Conservation (phyloP, 768 basidiomycete genomes). For the Pulveroboletus sp. region DNA sequence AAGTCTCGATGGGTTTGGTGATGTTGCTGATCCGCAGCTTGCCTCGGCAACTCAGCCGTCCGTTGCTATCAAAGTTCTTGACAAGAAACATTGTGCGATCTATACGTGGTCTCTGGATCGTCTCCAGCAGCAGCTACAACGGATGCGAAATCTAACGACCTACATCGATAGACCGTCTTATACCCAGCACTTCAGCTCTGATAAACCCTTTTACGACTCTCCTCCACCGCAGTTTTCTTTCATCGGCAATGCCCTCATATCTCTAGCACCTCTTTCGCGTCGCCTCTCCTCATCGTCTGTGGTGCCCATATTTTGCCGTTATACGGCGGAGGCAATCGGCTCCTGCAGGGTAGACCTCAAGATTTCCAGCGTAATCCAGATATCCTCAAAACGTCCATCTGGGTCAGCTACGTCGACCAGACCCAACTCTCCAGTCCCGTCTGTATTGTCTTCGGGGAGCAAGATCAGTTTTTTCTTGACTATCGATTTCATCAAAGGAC, state of each 20-base stretch:
- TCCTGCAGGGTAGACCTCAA: conserved; percentile 86
- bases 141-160: conserved; percentile 89
- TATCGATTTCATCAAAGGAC: conserved; percentile 83
- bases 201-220: conserved; percentile 89
- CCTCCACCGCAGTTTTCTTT: conserved; percentile 89
- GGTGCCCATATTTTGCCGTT: conserved; percentile 88
- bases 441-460: conserved; percentile 63
- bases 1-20: conserved; percentile 87
- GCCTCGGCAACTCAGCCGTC: conserved; percentile 73
- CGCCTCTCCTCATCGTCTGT: conserved; percentile 68
- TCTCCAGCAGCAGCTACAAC: conserved; percentile 81
- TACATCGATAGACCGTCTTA: conserved; percentile 92
- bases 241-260: conserved; percentile 82
- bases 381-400: conserved; percentile 54
- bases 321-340: conserved; percentile 93
- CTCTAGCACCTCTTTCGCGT: conserved; percentile 76
- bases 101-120: conserved; percentile 90
- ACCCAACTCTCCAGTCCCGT: conserved; percentile 69
- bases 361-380: conserved; percentile 60
- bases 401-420: conserved; percentile 66
- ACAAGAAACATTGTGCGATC: conserved; percentile 80
- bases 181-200: conserved; percentile 88
- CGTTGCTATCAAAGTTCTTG: conserved; percentile 86
- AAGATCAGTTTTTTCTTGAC: conserved; percentile 83
- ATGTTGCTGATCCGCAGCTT: conserved; percentile 80